These are phyloP conservation scores for Backusella australiensis DNA, from an alignment of 192 early-diverging fungal species.

Conservation along the genomic window DNA sequence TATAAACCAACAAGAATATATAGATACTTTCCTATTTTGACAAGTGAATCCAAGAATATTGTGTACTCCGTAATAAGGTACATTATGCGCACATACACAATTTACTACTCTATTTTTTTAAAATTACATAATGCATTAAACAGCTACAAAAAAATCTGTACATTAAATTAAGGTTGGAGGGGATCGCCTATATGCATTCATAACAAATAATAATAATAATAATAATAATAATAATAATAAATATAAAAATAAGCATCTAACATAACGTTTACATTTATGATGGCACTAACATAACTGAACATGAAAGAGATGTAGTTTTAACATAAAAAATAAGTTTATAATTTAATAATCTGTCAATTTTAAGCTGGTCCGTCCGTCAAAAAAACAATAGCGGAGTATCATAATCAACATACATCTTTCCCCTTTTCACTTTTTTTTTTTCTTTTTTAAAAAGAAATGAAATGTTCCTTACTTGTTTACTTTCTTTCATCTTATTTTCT, in stretches of 20 bases:
- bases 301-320: not conserved
- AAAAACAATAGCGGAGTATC: not conserved
- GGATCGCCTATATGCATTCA: not conserved
- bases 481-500: not conserved
- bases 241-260: not conserved
- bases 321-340: not conserved
- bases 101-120: not conserved
- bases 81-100: not conserved
- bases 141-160: not conserved
- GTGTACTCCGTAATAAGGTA: not conserved
- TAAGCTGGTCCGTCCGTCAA: not conserved
- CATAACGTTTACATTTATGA: not conserved
- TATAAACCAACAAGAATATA: not conserved
- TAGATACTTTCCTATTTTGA: not conserved
- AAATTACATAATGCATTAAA: not conserved
- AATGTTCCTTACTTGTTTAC: not conserved
- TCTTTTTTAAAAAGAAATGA: not conserved
- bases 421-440: not conserved
- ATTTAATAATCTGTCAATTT: slow-evolving; percentile 1
- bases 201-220: not conserved
- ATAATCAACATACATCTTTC: slow-evolving; percentile 5
- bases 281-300: not conserved
- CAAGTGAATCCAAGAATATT: not conserved
- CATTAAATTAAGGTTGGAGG: not conserved
- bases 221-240: not conserved